Percentiles rank a stretch among this genome's conserved stretches.
Evolutionary conservation across 805 yeast genomes (phyloP).

Genomic region (Dipodascus albidus): DNA sequence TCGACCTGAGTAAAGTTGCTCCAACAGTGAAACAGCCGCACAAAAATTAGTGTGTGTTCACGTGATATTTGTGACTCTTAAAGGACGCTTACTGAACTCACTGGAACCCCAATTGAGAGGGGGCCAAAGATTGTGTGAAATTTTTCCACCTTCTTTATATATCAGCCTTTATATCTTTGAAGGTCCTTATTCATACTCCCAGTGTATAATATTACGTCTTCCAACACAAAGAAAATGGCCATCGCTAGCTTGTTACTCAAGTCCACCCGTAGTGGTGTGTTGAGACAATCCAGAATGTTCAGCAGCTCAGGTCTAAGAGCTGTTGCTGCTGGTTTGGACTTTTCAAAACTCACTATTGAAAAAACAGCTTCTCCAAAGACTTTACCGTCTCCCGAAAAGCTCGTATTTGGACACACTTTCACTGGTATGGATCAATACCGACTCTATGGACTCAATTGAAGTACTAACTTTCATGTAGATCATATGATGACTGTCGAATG

Average conservation of each 20-base stretch:
- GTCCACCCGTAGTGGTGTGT: background rate
- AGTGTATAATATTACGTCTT: too few species aligned
- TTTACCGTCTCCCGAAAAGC: conserved; percentile 47
- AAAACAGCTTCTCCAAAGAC: conserved; percentile 38
- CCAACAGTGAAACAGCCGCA: too few species aligned
- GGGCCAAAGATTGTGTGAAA: too few species aligned
- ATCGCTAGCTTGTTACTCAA: background rate
- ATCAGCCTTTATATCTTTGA: background rate
- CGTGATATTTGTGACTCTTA: too few species aligned
- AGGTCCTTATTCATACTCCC: background rate
- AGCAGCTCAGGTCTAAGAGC: conserved; percentile 3
- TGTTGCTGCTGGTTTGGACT: conserved; percentile 35
- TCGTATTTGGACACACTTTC: conserved; percentile 64
- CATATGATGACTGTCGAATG: conserved; percentile 87
- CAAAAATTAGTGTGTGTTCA: too few species aligned
- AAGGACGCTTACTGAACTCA: too few species aligned
- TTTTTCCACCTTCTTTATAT: background rate
- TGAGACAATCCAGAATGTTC: background rate
- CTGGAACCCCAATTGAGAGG: too few species aligned
- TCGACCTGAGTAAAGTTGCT: too few species aligned
- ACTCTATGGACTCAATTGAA: background rate
- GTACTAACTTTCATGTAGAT: conserved; percentile 22
- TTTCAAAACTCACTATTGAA: conserved; percentile 41
- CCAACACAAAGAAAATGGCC: too few species aligned
- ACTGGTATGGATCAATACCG: conserved; percentile 29